Conservation (phyloP, 2,329 filamentous ascomycete species). For the Periglandula ipomoeae region DNA sequence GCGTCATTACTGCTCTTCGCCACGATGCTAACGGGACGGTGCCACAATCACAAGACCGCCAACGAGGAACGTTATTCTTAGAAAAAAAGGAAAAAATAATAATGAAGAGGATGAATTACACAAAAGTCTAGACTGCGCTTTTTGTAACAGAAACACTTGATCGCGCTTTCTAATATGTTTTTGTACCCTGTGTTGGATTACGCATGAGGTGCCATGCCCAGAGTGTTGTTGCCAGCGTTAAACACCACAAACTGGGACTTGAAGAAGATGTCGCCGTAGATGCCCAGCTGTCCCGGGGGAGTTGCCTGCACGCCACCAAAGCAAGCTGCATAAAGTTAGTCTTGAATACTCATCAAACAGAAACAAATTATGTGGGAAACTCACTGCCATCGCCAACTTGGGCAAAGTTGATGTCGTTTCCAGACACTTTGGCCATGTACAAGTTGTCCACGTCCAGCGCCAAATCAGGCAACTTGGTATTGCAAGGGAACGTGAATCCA, state of each 20-base stretch:
- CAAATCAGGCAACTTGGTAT: slow-evolving; percentile 35
- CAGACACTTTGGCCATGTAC: slow-evolving; percentile 48
- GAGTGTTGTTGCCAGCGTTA: slow-evolving; percentile 43
- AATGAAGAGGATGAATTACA: too few relatives aligned
- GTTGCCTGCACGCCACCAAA: slow-evolving; percentile 60
- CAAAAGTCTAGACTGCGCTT: too few relatives aligned
- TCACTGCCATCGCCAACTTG: slow-evolving; percentile 40
- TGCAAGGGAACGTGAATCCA: slow-evolving; percentile 36
- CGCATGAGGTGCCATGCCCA: slow-evolving; percentile 36
- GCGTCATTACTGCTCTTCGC: too few relatives aligned
- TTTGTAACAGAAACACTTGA: too few relatives aligned
- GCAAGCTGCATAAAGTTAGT: slow-evolving; percentile 34
- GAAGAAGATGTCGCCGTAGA: slow-evolving; percentile 55
- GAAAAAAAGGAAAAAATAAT: too few relatives aligned
- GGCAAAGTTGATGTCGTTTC: slow-evolving; percentile 44
- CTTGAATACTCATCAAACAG: neutral
- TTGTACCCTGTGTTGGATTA: slow-evolving; percentile 2
- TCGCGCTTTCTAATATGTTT: too few relatives aligned
- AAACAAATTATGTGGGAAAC: neutral
- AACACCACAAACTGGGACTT: slow-evolving; percentile 52
- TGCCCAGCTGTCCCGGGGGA: slow-evolving; percentile 40
- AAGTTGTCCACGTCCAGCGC: slow-evolving; percentile 45
- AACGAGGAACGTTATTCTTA: too few relatives aligned
- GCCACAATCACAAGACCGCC: too few relatives aligned
- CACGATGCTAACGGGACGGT: too few relatives aligned